Evolutionary conservation across 352 stramenopile species (phyloP).

Genomic region (Globisporangium iwayamae): DNA sequence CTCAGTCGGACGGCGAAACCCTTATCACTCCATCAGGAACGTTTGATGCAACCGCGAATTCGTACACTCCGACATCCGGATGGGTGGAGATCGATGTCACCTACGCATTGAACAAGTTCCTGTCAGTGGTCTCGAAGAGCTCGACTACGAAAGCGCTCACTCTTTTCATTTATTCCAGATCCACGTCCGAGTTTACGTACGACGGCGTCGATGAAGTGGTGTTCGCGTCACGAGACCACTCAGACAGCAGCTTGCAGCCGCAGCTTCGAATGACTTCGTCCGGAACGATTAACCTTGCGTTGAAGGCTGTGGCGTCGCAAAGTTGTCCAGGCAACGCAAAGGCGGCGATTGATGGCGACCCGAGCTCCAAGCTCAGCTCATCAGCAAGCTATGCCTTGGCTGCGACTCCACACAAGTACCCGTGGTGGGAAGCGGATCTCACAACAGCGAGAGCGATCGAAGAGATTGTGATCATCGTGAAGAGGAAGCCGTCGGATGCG

Average conservation of each 20-base stretch:
- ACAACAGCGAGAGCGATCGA: slow-evolving; percentile 32
- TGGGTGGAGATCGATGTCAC: slow-evolving; percentile 76
- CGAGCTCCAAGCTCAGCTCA: slow-evolving; percentile 32
- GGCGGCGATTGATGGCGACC: slow-evolving; percentile 45
- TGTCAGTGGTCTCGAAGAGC: slow-evolving; percentile 22
- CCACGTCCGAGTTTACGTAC: slow-evolving; percentile 40
- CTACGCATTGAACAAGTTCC: slow-evolving; percentile 45
- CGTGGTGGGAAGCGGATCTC: slow-evolving; percentile 65
- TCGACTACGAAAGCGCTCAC: slow-evolving; percentile 32
- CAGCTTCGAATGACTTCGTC: slow-evolving; percentile 45
- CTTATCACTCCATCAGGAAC: slow-evolving; percentile 25
- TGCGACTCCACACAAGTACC: slow-evolving; percentile 33
- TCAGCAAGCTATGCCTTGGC: slow-evolving; percentile 54
- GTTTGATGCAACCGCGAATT: slow-evolving; percentile 40
- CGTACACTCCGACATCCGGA: slow-evolving; percentile 29
- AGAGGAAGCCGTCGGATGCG: slow-evolving; percentile 31
- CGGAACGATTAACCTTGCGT: slow-evolving; percentile 47
- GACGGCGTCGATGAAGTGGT: slow-evolving; percentile 46
- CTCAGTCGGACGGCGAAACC: slow-evolving; percentile 24
- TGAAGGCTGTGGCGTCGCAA: slow-evolving; percentile 28
- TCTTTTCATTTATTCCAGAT: slow-evolving; percentile 50
- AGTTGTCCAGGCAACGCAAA: slow-evolving; percentile 44
- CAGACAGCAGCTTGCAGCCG: slow-evolving; percentile 26
- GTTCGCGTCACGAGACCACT: slow-evolving; percentile 59
- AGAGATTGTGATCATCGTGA: slow-evolving; percentile 47